These are phyloP conservation scores for Fusarium sp. DNA, from an alignment of 2,329 filamentous ascomycete species.

Conservation along the genomic window DNA sequence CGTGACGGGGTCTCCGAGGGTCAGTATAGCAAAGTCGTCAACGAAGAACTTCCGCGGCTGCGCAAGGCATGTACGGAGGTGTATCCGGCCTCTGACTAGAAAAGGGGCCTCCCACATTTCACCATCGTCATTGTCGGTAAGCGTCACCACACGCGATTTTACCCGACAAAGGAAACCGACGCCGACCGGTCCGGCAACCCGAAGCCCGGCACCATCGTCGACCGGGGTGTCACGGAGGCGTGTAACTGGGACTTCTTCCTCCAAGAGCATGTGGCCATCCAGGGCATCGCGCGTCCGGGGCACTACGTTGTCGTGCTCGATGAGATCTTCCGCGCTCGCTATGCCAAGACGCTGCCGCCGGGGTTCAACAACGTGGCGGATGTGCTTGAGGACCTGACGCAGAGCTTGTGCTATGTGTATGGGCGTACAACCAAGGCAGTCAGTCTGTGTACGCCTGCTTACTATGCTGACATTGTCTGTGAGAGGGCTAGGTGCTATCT, in stretches of 20 bases:
- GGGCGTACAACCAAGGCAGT: neutral
- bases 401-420: neutral
- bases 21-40: neutral
- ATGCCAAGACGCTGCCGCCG: neutral
- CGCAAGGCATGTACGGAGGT: neutral
- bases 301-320: neutral
- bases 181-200: neutral
- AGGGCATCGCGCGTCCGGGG: neutral
- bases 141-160: slow-evolving; percentile 6
- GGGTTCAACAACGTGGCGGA: neutral
- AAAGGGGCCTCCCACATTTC: slow-evolving; percentile 1
- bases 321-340: neutral
- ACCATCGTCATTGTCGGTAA: slow-evolving; percentile 6
- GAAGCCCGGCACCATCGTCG: neutral
- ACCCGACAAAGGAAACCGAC: neutral
- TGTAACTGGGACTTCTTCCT: slow-evolving; percentile 3
- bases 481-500: neutral
- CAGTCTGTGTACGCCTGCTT: neutral
- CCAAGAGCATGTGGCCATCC: neutral
- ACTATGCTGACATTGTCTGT: neutral
- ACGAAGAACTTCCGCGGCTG: neutral
- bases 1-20: neutral
- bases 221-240: neutral
- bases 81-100: slow-evolving; percentile 1
- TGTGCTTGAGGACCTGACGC: neutral